These are phyloP conservation scores for Leucosporidium scottii DNA, from an alignment of 768 basidiomycete species.

Conservation along the genomic window DNA sequence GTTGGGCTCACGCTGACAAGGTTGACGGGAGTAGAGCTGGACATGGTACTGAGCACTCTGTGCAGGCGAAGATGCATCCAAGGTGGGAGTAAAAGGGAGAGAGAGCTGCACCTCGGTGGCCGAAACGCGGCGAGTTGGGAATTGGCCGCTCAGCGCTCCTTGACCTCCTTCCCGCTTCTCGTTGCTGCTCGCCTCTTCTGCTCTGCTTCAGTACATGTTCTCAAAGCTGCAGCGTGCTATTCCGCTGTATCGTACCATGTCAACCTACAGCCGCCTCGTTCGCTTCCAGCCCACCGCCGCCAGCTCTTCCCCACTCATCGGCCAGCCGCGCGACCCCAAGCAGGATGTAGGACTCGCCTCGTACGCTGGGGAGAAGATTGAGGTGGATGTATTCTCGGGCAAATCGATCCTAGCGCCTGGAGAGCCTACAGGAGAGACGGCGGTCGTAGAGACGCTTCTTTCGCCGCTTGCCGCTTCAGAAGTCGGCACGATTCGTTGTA, in stretches of 20 bases:
- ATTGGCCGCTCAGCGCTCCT: neutral
- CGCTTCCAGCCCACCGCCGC: conserved; percentile 35
- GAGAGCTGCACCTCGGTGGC: no score
- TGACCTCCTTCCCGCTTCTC: neutral
- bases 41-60: neutral
- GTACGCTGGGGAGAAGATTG: conserved; percentile 34
- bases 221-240: neutral
- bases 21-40: conserved; percentile 28
- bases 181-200: neutral
- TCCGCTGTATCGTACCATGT: conserved; percentile 5
- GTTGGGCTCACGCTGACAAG: conserved; percentile 25
- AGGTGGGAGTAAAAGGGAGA: no score
- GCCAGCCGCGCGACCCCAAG: conserved; percentile 37
- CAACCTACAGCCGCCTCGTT: conserved; percentile 32
- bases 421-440: conserved; percentile 35
- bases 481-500: conserved; percentile 43
- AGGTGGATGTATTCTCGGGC: conserved; percentile 40
- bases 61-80: no score
- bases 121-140: no score
- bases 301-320: conserved; percentile 34
- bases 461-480: conserved; percentile 38
- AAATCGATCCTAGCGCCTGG: conserved; percentile 37
- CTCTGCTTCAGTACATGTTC: neutral
- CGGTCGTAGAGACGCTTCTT: conserved; percentile 36
- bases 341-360: conserved; percentile 42